Evolutionary conservation across 768 basidiomycete genomes (phyloP), one percentile per base, ranked within the genome.

Genomic region (Trametes coccinea): DNA sequence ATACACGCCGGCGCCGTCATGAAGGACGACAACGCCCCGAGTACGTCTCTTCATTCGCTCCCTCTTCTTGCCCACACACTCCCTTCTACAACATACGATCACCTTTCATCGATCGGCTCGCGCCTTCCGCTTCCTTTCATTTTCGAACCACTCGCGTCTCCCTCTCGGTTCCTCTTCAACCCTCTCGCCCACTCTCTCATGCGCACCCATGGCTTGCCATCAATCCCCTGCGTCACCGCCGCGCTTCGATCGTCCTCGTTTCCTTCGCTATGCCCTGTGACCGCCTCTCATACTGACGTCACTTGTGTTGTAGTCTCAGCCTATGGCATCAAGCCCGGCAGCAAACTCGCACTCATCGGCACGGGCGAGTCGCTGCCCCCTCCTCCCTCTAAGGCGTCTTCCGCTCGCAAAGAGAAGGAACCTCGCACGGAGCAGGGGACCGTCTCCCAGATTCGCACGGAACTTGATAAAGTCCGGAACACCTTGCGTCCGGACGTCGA

Each of bases 1-100:
- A 86, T 98, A 64, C 88, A 90, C 76, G 85, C 89, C 48, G 96
- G 96, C 41, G 94, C 92, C 1, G 84, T 97, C 73, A 89, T 98
- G 83, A 89, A 88, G 66, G 93, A 96, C 71, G 87, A 94, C 71
- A 71, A 76, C 60, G 82, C 84, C 7, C 82, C 87, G 48, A 76
- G 87, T 90, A 64, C 66, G 77, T 82, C 71, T 39, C 41, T 40
- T 43, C 60, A 14, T 17, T 59, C 57, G 44, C 56, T 49, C 46
- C 59, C 14, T 39, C 14, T 41, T 39, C 39, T 50, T 9, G n/a
- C 31, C 44, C 22, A 50, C 17, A 60, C 44, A 22, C 22, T 22
- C 22, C 22, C 22, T 22, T 22, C 22, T 22, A 22, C 22, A 22
- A 22, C 22, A 22, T 22, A 22, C 22, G 22, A 34, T 56, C 58